phyloP scores from a whole-genome alignment of 208 protist species.

The Trypanosoma mega region DNA sequence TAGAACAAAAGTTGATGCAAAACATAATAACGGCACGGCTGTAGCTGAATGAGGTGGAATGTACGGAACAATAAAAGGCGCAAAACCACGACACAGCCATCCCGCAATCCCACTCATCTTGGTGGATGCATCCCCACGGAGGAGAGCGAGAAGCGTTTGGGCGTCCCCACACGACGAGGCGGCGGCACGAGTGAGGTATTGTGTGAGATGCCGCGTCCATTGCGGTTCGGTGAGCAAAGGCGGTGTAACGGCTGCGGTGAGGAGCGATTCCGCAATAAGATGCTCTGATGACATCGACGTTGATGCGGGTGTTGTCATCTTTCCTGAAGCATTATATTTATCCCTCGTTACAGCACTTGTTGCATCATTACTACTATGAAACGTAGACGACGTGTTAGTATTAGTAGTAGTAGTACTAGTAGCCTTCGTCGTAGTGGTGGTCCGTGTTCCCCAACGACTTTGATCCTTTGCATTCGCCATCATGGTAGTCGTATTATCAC shows the following conservation, averaged over 20 bases:
- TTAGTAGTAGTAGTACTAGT: too few species aligned
- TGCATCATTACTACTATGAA: too few species aligned
- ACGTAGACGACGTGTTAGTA: too few species aligned
- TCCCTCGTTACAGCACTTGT: too few species aligned
- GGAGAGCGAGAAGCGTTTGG: conserved; percentile 9
- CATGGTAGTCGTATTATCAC: too few species aligned
- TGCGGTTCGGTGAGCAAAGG: not conserved
- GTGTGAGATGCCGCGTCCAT: conserved; percentile 20
- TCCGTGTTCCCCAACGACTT: too few species aligned
- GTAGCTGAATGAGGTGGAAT: not conserved
- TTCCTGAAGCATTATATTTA: too few species aligned
- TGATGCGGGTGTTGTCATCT: too few species aligned
- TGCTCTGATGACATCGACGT: not conserved
- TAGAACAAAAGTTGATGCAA: conserved; percentile 22
- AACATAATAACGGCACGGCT: conserved; percentile 5
- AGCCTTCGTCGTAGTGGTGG: too few species aligned
- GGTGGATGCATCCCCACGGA: conserved; percentile 4
- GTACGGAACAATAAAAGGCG: conserved; percentile 16
- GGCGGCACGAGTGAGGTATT: conserved; percentile 19
- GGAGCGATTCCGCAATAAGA: not conserved
- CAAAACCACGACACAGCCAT: conserved; percentile 32
- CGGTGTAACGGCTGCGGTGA: not conserved
- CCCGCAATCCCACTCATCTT: conserved; percentile 11
- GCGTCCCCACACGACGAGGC: conserved; percentile 9
- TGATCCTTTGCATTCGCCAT: too few species aligned